Base-by-base conservation (phyloP, 352 stramenopile species). In the Pilasporangium apinafurcum region DNA sequence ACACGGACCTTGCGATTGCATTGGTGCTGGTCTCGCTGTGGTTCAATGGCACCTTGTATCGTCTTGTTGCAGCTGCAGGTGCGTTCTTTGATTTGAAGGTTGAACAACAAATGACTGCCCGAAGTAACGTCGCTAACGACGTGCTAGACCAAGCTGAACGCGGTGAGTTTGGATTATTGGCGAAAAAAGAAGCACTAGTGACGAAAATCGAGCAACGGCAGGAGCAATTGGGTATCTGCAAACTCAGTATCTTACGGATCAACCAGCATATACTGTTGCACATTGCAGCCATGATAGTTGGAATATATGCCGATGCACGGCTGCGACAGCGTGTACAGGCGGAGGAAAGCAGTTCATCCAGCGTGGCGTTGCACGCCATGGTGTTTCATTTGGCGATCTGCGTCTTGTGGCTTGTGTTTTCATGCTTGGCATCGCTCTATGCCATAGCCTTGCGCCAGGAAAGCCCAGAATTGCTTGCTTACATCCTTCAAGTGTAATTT, bases 141-240 rank as follows among this genome's bases (percentile, higher is more conserved):
- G 51, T 83, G 7, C 48, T 88, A 13, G 60, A 72, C 16, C 65
- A 83, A 14, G 75, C 75, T 0, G 71, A 87, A 21, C 57, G 68
- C 9, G 75, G 75, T 6, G 71, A 87, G 38, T 85, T 87, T 27
- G 71, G 75, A 0, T 57, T 87, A 5, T 72, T 82, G 56, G 75
- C 71, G n/a, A 79, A 83, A 34, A 57, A 48, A 8, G 75, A 83
- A 46, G 71, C 71, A 25, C 49, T 81, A 12, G 48, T 61, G 36
- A 68, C 61, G 1, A 69, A 74, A 9, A 69, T 87, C 17, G 75
- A 83, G 53, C 66, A 68, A 25, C 59, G 64, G 13, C 75, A 85
- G 25, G 56, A 68, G 6, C 52, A 87, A 24, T 50, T 85, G 4
- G 75, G 75, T 0, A 40, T 84, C 13, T 80, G 56, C 36, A 78